Base-by-base conservation (phyloP, 2,329 filamentous ascomycete genomes). In the Fusarium tuaranense region DNA sequence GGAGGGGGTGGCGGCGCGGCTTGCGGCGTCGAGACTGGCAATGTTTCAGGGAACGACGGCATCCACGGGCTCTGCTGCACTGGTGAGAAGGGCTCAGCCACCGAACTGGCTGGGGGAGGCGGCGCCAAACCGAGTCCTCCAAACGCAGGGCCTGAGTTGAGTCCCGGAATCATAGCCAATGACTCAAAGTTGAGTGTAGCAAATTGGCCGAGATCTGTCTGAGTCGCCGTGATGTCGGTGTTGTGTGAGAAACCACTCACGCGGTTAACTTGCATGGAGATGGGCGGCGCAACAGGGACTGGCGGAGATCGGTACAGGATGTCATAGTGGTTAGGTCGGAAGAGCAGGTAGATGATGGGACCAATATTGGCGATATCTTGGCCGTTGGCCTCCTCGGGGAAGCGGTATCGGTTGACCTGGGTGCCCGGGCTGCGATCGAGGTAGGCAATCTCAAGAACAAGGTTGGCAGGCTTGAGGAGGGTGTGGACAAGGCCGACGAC, bases 371-470 rank as follows among this genome's bases (percentile, higher is more conserved):
- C 82, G 51, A 82, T 78, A 63, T 87, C 85, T 64, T 87, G 85
- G 5, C 79, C 81, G 64, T 86, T 87, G 16, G 86, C 84, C 51
- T 88, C 89, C 27, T 89, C 86, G 4, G 88, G 91, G 77, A 93
- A 90, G 25, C 88, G 88, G 80, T 93, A 92, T 36, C 88, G 89
- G 80, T 94, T 97, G 78, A 95, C 94, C 78, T 93, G 88, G 57
- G 89, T 88, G 20, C 95, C 95, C 55, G 91, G 87, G 78, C 94
- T 98, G 77, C 95, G 91, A 81, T 98, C 97, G 10, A 99, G 90
- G 81, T 98, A 98, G 64, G 95, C 91, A 72, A 98, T 94, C 80
- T 98, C 95, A 22, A 98, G 89, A 6, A 92, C 91, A 73, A 98
- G 91, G 18, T 92, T 91, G 60, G 92, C 92, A 9, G 93, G 94